phyloP scores from a whole-genome alignment of 148 eudicot genomes.

The Fagopyrum esculentum region DNA sequence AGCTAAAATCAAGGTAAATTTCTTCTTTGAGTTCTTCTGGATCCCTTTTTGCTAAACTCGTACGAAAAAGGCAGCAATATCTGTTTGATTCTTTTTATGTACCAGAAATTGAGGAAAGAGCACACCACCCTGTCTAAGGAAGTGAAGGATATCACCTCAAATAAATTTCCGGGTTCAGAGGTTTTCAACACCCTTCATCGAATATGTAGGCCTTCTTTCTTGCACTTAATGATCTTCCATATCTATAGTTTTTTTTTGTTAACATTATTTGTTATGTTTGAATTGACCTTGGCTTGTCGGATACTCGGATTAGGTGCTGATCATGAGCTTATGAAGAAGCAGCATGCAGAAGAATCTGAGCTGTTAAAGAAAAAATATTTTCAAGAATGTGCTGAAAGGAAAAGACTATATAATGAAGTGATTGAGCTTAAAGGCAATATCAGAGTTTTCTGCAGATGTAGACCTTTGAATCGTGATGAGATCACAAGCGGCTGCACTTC shows the following conservation, averaged over 20 bases:
- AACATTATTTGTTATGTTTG: background rate
- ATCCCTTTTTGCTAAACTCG: background rate
- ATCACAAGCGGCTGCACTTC: constrained; percentile 46
- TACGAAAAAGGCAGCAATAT: background rate
- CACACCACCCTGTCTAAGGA: constrained; percentile 47
- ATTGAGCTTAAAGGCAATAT: constrained; percentile 98
- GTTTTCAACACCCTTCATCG: constrained; percentile 55
- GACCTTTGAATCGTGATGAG: constrained; percentile 72
- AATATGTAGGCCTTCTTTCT: constrained; percentile 40
- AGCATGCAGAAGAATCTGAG: constrained; percentile 52
- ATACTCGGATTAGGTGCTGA: constrained; percentile 45
- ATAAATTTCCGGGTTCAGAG: constrained; percentile 64
- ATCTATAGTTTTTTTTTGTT: background rate
- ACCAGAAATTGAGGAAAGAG: constrained; percentile 70
- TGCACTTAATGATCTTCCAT: background rate
- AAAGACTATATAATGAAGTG: constrained; percentile 86
- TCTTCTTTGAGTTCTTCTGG: background rate
- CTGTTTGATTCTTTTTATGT: constrained; percentile 9
- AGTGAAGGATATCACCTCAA: constrained; percentile 52
- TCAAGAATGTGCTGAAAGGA: constrained; percentile 64
- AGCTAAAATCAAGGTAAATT: constrained; percentile 46
- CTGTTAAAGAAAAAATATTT: constrained; percentile 54
- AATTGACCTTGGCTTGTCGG: constrained; percentile 5
- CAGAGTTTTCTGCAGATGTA: constrained; percentile 89
- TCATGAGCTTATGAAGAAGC: constrained; percentile 54